Base-by-base conservation (phyloP, 1,139 yeast species). In the Suhomyces anneliseae region DNA sequence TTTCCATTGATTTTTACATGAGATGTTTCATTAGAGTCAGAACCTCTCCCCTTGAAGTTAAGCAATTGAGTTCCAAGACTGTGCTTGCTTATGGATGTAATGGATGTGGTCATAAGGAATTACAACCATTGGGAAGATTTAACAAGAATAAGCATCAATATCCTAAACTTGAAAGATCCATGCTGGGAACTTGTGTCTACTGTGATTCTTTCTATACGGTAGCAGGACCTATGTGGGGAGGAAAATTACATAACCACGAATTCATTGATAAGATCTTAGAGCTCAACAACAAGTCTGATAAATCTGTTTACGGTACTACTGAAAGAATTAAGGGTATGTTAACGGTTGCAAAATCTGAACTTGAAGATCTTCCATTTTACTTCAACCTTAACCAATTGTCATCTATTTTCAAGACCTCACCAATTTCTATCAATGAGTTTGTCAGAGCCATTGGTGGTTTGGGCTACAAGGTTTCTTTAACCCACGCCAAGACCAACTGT, bases 201-300 rank as follows among this genome's bases (percentile, higher is more conserved):
- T 93, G 99, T 69, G 86, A 81, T 1, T 77, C 76, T 47, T 74
- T 79, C 6, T 81, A 81, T 61, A 95, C 87, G 61, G 65, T 93
- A 38, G 93, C 95, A 2, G 99, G 99, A 1, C 99, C 99, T 47
- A 89, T 93, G 97, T 93, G 96, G 87, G 89, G 82, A 9, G 97
- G 95, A 0, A 72, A 77, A 2, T 68, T 93, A 45, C 98, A 92
- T 60, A 78, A 85, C 60, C 64, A 66, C 34, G 80, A 76, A 15
- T 93, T 90, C 58, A 74, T 93, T 40, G 76, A 81, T 34, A 78
- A 74, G 54, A 76, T 92, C 41, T 71, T 89, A 46, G 72, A 76
- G 19, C 70, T 86, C 39, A 83, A 83, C 54, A 64, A 66, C 27
- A 64, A 70, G 19, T 68, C 73, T 49, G 83, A 79, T 47, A 72